Conservation (phyloP, 805 yeast species). For the Lachancea dasiensis region DNA sequence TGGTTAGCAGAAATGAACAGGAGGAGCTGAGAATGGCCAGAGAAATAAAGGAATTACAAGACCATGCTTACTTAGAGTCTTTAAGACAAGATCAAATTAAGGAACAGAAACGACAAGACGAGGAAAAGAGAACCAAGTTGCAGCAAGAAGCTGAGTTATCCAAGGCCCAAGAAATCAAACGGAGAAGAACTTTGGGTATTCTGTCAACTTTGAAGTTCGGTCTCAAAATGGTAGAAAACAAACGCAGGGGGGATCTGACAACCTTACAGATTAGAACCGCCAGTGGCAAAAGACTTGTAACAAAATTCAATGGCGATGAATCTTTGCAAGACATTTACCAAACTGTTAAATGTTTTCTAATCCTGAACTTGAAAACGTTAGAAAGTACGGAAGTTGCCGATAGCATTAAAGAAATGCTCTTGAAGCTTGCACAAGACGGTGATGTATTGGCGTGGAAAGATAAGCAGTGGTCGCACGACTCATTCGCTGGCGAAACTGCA, state of each 20-base stretch:
- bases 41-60: slow-evolving; percentile 56
- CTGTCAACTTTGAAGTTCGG: slow-evolving; percentile 24
- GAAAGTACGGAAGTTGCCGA: slow-evolving; percentile 1
- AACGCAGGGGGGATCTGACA: slow-evolving; percentile 4
- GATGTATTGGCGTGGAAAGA: slow-evolving; percentile 21
- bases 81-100: slow-evolving; percentile 51
- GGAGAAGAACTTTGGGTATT: slow-evolving; percentile 15
- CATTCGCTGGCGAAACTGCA: slow-evolving; percentile 7
- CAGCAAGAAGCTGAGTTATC: slow-evolving; percentile 5
- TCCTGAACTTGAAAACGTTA: slow-evolving; percentile 1
- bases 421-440: slow-evolving; percentile 14
- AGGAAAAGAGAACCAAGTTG: slow-evolving; percentile 10
- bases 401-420: slow-evolving; percentile 37
- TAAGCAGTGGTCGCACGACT: slow-evolving; percentile 8
- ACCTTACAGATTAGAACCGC: slow-evolving; percentile 31
- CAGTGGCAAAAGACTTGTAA: slow-evolving; percentile 26
- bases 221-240: slow-evolving; percentile 7
- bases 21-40: slow-evolving; percentile 55
- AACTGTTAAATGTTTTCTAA: slow-evolving; percentile 5
- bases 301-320: slow-evolving; percentile 18
- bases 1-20: slow-evolving; percentile 52
- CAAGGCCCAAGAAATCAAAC: slow-evolving; percentile 14
- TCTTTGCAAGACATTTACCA: slow-evolving; percentile 17
- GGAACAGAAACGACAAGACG: slow-evolving; percentile 38
- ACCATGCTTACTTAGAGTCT: slow-evolving; percentile 58